These are phyloP conservation scores for Sphaerosporella brunnea DNA, from an alignment of 495 filamentous ascomycete genomes.

Conservation along the genomic window DNA sequence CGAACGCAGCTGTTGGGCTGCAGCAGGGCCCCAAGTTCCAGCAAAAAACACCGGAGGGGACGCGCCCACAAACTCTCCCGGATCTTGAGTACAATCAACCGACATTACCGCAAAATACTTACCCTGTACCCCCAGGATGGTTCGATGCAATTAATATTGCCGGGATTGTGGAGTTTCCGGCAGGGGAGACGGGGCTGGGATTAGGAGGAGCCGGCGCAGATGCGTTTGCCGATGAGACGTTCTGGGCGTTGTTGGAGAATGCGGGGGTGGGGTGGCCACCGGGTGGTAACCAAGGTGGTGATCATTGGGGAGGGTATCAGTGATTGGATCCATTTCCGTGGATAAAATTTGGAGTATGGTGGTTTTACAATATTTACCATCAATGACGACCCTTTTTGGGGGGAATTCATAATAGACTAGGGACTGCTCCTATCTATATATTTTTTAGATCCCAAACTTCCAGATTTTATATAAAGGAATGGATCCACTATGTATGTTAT, in stretches of 20 bases:
- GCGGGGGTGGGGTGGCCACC: no score
- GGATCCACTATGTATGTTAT: no score
- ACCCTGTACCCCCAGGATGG: not conserved
- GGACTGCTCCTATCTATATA: no score
- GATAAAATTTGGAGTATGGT: no score
- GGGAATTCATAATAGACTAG: no score
- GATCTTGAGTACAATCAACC: not conserved
- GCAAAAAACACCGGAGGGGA: not conserved
- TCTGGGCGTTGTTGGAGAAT: slow-evolving; percentile 19
- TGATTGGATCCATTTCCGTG: no score
- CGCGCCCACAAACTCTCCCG: not conserved
- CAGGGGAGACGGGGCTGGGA: slow-evolving; percentile 1
- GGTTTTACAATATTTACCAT: no score
- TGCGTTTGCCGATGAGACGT: slow-evolving; percentile 17
- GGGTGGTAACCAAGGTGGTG: no score
- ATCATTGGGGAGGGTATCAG: no score
- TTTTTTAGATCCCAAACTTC: no score
- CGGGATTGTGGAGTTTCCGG: slow-evolving; percentile 7
- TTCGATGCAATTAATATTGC: not conserved
- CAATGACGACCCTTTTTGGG: no score
- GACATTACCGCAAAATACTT: not conserved
- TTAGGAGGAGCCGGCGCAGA: slow-evolving; percentile 13
- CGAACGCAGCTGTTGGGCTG: slow-evolving; percentile 5
- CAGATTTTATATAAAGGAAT: no score
- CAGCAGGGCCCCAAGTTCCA: not conserved